Percentiles rank a stretch among this genome's conserved stretches.
These are phyloP conservation scores for Rhexocercosporidium sp. DNA, from an alignment of 2,329 filamentous ascomycete species.

Conservation along the genomic window DNA sequence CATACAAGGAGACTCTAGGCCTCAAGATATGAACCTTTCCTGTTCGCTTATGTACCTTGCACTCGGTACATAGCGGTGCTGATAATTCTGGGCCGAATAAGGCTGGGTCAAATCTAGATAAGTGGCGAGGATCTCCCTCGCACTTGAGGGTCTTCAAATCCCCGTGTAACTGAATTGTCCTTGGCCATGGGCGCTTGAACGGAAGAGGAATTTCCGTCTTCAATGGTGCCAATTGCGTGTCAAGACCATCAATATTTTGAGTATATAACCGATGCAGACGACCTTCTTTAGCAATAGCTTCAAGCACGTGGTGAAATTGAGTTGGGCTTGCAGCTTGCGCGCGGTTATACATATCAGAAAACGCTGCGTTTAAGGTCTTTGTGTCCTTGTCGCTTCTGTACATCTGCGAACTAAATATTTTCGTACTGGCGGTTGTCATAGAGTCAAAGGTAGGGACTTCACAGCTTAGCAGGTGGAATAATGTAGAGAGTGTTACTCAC, in stretches of 20 bases:
- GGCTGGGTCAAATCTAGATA: constrained; percentile 25
- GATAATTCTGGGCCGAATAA: constrained; percentile 3
- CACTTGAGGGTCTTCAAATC: constrained; percentile 67
- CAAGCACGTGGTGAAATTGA: constrained; percentile 87
- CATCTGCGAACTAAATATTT: constrained; percentile 77
- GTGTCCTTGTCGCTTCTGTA: constrained; percentile 90
- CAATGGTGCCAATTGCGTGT: constrained; percentile 79
- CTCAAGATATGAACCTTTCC: constrained; percentile 21
- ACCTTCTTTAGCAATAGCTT: constrained; percentile 82
- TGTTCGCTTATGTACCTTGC: constrained; percentile 11
- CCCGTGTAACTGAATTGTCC: constrained; percentile 90
- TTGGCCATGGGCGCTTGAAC: constrained; percentile 82
- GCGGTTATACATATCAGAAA: constrained; percentile 80
- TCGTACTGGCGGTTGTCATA: constrained; percentile 56
- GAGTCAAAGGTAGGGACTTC: constrained; percentile 27
- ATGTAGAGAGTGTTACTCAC: constrained; percentile 51
- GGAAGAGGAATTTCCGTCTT: constrained; percentile 79
- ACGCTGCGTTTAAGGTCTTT: constrained; percentile 89
- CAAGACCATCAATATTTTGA: constrained; percentile 94
- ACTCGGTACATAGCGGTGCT: not conserved
- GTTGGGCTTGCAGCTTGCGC: constrained; percentile 79
- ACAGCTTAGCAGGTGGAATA: constrained; percentile 19
- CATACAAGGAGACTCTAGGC: constrained; percentile 86
- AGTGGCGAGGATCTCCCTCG: constrained; percentile 22
- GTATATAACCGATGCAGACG: constrained; percentile 88